Conservation (phyloP, 306 rosid species). For the Hylodesmum podocarpum region DNA sequence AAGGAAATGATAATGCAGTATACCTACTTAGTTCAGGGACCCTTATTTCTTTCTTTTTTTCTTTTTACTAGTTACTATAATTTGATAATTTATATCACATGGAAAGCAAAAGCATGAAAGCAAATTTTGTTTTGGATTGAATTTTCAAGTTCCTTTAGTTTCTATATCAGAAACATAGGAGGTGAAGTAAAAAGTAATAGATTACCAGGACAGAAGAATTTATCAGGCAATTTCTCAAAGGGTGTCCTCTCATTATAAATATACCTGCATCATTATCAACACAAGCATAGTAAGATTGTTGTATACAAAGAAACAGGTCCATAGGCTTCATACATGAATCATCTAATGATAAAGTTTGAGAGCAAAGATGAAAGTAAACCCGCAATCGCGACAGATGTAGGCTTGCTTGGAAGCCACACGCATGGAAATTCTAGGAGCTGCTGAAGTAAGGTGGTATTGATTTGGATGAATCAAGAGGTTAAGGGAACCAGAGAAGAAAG, state of each 20-base stretch:
- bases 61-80: background rate
- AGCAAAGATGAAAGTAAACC: slow-evolving; percentile 44
- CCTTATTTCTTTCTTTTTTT: background rate
- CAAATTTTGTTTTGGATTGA: background rate
- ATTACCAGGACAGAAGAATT: slow-evolving; percentile 82
- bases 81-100: background rate
- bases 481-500: slow-evolving; percentile 54
- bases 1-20: background rate
- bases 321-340: background rate
- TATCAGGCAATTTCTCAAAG: slow-evolving; percentile 79
- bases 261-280: slow-evolving; percentile 55
- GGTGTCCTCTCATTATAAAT: slow-evolving; percentile 79
- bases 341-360: background rate
- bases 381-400: slow-evolving; percentile 97
- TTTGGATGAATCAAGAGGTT: slow-evolving; percentile 39
- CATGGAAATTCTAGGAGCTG: slow-evolving; percentile 73
- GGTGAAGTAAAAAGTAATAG: background rate
- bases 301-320: background rate
- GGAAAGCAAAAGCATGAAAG: slow-evolving; percentile 21
- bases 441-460: slow-evolving; percentile 27
- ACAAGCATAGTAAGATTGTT: slow-evolving; percentile 8
- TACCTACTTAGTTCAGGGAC: background rate
- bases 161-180: background rate
- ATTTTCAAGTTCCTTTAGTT: background rate
- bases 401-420: slow-evolving; percentile 83